Conservation (phyloP, 1,139 yeast species). For the Petasospora fabianii region DNA sequence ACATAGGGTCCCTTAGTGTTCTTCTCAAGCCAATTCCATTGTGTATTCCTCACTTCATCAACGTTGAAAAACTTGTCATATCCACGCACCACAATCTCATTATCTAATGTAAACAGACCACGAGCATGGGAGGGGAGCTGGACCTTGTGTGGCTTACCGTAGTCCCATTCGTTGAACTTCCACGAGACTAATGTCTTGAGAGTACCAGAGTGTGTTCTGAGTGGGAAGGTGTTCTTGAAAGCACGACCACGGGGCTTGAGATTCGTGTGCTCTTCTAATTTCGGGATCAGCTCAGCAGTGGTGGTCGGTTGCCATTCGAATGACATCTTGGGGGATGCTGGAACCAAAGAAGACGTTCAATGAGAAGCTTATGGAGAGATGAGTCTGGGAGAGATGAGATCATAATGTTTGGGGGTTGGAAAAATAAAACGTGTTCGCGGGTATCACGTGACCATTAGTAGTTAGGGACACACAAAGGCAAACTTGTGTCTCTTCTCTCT, state of each 20-base stretch:
- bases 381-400: constrained; percentile 27
- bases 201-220: constrained; percentile 26
- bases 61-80: constrained; percentile 93
- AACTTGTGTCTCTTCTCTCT: no score
- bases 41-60: constrained; percentile 57
- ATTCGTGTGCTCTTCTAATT: constrained; percentile 29
- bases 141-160: constrained; percentile 47
- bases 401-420: no score
- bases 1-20: constrained; percentile 74
- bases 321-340: neutral
- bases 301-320: constrained; percentile 3
- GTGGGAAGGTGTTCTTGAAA: constrained; percentile 30
- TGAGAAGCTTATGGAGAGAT: neutral
- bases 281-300: constrained; percentile 21
- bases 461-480: no score
- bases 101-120: constrained; percentile 69
- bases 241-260: constrained; percentile 36
- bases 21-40: constrained; percentile 40
- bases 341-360: neutral
- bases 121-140: constrained; percentile 72
- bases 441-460: no score
- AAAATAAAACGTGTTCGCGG: no score
- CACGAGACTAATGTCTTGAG: constrained; percentile 43
- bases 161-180: constrained; percentile 92
- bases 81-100: constrained; percentile 69